Conservation (phyloP, 2,329 filamentous ascomycete species). For the Xylariaceae sp. region DNA sequence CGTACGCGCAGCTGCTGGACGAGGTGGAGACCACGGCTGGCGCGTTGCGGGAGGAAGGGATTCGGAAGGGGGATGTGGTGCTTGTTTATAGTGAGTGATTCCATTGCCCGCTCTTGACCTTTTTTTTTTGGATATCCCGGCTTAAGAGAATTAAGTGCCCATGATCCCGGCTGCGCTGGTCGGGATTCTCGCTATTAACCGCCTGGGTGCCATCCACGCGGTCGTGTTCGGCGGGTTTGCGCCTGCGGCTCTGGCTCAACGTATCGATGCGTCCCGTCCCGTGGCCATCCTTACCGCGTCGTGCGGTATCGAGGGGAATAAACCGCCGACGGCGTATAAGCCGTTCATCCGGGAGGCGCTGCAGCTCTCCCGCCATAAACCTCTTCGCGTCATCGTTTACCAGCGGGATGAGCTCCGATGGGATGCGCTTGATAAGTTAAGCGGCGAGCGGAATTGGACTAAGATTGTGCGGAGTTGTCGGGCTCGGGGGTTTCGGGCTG, state of each 20-base stretch:
- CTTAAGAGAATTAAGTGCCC: slow-evolving; percentile 59
- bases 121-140: background rate
- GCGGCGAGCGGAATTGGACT: slow-evolving; percentile 76
- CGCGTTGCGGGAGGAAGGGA: slow-evolving; percentile 75
- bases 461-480: slow-evolving; percentile 66
- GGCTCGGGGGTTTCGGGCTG: slow-evolving; percentile 63
- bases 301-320: slow-evolving; percentile 84
- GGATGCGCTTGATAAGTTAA: slow-evolving; percentile 62
- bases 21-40: slow-evolving; percentile 81
- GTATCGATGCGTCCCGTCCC: slow-evolving; percentile 78
- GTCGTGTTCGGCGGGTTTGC: slow-evolving; percentile 95
- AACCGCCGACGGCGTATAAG: slow-evolving; percentile 73
- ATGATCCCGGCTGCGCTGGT: slow-evolving; percentile 91
- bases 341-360: slow-evolving; percentile 73
- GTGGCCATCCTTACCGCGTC: slow-evolving; percentile 79
- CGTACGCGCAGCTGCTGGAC: slow-evolving; percentile 68
- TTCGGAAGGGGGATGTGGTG: slow-evolving; percentile 79
- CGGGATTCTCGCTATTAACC: slow-evolving; percentile 74
- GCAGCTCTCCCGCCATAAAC: slow-evolving; percentile 63
- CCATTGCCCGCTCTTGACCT: background rate
- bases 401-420: slow-evolving; percentile 74
- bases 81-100: slow-evolving; percentile 74
- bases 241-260: slow-evolving; percentile 72
- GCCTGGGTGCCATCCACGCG: slow-evolving; percentile 82
- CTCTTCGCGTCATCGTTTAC: slow-evolving; percentile 72